Conservation (phyloP, 2,329 filamentous ascomycete genomes). For the Chlorencoelia australis region DNA sequence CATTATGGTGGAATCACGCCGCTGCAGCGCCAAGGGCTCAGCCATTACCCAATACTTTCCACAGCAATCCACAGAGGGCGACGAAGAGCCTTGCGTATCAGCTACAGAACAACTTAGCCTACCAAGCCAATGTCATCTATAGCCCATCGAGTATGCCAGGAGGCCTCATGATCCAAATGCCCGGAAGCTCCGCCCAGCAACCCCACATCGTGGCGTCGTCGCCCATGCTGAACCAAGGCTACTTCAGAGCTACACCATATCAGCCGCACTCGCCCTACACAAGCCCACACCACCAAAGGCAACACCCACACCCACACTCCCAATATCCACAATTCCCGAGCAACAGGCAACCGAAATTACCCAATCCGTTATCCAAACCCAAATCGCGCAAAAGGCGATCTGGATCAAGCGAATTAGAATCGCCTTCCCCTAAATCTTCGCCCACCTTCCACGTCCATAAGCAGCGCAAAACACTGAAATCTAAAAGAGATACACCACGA, state of each 20-base stretch:
- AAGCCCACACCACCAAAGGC: background rate
- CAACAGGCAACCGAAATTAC: conserved; percentile 8
- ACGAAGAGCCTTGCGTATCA: conserved; percentile 23
- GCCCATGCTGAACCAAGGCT: conserved; percentile 13
- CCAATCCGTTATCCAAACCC: background rate
- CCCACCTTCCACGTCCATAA: conserved; percentile 19
- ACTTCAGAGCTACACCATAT: conserved; percentile 6
- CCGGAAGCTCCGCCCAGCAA: conserved; percentile 12
- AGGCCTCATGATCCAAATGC: conserved; percentile 26
- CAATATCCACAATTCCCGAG: conserved; percentile 5
- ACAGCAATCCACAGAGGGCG: conserved; percentile 19
- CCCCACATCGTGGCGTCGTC: conserved; percentile 17
- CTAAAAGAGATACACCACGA: conserved; percentile 27
- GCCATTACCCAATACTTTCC: conserved; percentile 18
- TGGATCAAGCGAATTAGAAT: conserved; percentile 11
- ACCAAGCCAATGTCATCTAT: conserved; percentile 14
- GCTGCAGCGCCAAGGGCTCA: conserved; percentile 20
- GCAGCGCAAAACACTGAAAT: conserved; percentile 14
- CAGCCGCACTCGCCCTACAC: conserved; percentile 5
- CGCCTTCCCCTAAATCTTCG: conserved; percentile 8
- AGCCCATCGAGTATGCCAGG: conserved; percentile 11
- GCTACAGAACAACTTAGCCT: conserved; percentile 22
- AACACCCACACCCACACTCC: conserved; percentile 6
- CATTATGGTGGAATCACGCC: conserved; percentile 25
- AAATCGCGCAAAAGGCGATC: conserved; percentile 5